Evolutionary conservation across 495 filamentous ascomycete genomes (phyloP).

Genomic region (Hyphodiscus hymeniophilus): DNA sequence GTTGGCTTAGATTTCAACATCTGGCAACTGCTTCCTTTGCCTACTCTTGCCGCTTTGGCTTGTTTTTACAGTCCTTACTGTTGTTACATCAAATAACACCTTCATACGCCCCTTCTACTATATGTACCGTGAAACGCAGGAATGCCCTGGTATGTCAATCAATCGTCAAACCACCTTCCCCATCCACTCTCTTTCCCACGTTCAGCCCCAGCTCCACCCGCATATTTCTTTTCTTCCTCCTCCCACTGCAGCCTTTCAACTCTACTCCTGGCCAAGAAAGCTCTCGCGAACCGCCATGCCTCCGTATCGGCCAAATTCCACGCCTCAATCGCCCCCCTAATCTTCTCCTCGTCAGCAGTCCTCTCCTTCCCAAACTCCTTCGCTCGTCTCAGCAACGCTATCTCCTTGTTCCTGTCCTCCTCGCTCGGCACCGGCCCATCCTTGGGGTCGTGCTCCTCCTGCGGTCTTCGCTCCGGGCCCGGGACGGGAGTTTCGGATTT

Average conservation of each 20-base stretch:
- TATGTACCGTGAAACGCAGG: not conserved
- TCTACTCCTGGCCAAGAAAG: constrained; percentile 50
- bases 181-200: constrained; percentile 23
- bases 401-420: constrained; percentile 46
- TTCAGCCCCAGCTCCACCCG: constrained; percentile 41
- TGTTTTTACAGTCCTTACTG: constrained; percentile 11
- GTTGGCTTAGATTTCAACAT: constrained; percentile 12
- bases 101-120: not conserved
- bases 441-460: constrained; percentile 28
- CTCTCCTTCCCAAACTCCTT: constrained; percentile 42
- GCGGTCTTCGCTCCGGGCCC: constrained; percentile 27
- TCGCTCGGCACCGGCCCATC: constrained; percentile 42
- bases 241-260: constrained; percentile 63
- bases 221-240: constrained; percentile 58
- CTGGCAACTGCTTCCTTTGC: constrained; percentile 12
- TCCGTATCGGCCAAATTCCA: constrained; percentile 94
- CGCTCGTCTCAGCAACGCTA: constrained; percentile 53
- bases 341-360: constrained; percentile 25
- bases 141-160: not conserved
- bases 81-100: not conserved
- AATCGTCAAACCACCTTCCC: constrained; percentile 26
- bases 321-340: constrained; percentile 65
- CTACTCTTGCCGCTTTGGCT: constrained; percentile 23
- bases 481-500: constrained; percentile 41
- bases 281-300: constrained; percentile 83